Evolutionary conservation across 495 filamentous ascomycete species (phyloP), one percentile per base, ranked within the genome.

Genomic region (Astrocystis sublimbata): DNA sequence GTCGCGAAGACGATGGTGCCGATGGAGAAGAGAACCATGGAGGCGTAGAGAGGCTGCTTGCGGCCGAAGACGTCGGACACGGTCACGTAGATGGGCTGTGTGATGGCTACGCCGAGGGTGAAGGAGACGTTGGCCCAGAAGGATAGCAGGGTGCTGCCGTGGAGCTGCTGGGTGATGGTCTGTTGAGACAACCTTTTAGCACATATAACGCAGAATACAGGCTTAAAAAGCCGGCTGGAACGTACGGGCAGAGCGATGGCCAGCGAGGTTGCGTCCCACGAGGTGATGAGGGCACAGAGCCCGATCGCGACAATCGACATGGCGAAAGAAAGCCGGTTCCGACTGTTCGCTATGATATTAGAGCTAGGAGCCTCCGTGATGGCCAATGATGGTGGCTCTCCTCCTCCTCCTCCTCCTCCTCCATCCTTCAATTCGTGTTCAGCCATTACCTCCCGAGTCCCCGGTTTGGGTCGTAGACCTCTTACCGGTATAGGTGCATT

Each of bases 41-140:
- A 88, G 15, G 84, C 57, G 17, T 92, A 76, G 38, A 92, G 77
- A 46, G 90, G 85, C 6, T 81, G 83, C 66, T 93, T 93, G 33
- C 90, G 83, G 3, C 90, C 90, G 76, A 85, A 92, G 46, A 93
- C 90, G 65, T 93, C 89, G 40, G 71, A 77, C 7, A 81, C 66
- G 58, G 77, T 79, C 13, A 73, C 73, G 68, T 74, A 81, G 52
- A 79, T 69, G 19, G 76, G 76, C 21, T 76, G 76, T 36, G 75
- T 75, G n/a, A 78, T 70, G 17, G 75, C 83, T 23, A 80, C 81
- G 54, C 71, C 74, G 2, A 87, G 71, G 26, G 81, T 70, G 61
- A 83, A 87, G 1, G 82, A 79, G 9, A 83, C 85, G 17, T 82
- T 80, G 40, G 77, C 79, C 84, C 84, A 87, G 60, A 87, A 87